Evolutionary conservation across 2,329 filamentous ascomycete genomes (phyloP), one percentile per base, ranked within the genome.

Genomic region (Botryosphaeria dothidea): DNA sequence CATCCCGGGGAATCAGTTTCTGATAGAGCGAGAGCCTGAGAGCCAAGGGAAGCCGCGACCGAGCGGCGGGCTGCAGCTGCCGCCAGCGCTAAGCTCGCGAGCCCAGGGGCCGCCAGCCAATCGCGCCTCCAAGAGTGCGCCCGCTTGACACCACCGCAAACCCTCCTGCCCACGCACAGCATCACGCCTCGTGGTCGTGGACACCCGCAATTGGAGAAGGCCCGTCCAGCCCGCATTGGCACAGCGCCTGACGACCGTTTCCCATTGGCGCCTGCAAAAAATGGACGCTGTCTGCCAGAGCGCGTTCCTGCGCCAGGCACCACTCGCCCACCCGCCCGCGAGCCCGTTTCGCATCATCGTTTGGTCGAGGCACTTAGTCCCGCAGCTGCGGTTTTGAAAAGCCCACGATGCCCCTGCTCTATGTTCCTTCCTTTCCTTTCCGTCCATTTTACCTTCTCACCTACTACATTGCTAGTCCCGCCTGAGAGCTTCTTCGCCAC

Each of bases 341-440:
- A 8, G 45, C 31, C 36, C 38, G 54, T 57, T 57, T 57, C 54
- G 54, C 54, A 57, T 57, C 54, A 45, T 57, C 54, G 54, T 57
- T 57, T 57, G 54, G 54, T 57, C 54, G 54, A 57, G 21, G 54
- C 54, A 57, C 54, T 43, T 43, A 41, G 54, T 57, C 54, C 54
- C 60, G 60, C 60, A 63, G 34, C 60, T 63, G 46, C 46, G 27
- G 60, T 63, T 63, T 63, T 51, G 46, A 63, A 63, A 63, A 63
- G 34, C 36, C 60, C 48, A 63, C 60, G 60, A 63, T 63, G 60
- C 49, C 60, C 60, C 60, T 51, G 60, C 49, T 43, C 54, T 23
- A 8, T 23, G 17, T 19, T 21, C 36, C 52, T 57, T 57, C 54
- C 54, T n/a, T 43, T 57, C 54, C 36, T 43, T 57, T 57, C 54